Evolutionary conservation across 192 early-diverging fungal species (phyloP).

Genomic region (Backusella luteola): DNA sequence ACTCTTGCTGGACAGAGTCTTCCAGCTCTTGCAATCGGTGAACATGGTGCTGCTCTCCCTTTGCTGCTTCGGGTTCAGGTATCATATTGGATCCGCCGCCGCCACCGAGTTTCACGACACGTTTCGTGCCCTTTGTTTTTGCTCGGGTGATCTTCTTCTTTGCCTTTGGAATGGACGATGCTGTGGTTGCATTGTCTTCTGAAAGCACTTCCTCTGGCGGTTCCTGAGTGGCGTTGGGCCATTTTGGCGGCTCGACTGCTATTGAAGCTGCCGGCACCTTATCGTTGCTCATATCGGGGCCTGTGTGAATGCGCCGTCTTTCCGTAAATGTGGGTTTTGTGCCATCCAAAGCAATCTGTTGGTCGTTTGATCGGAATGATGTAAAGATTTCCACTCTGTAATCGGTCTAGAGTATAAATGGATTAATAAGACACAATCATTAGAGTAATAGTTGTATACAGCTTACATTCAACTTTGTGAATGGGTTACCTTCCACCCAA

Average conservation of each 20-base stretch:
- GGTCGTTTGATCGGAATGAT: slow-evolving; percentile 38
- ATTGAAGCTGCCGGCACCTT: slow-evolving; percentile 6
- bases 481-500: slow-evolving; percentile 56
- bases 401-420: slow-evolving; percentile 35
- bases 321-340: slow-evolving; percentile 47
- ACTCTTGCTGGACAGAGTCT: slow-evolving; percentile 18
- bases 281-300: not conserved
- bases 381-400: slow-evolving; percentile 52
- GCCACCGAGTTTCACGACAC: slow-evolving; percentile 27
- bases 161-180: slow-evolving; percentile 1
- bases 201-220: not conserved
- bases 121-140: slow-evolving; percentile 27
- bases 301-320: slow-evolving; percentile 30
- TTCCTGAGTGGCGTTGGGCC: not conserved
- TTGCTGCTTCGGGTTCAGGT: slow-evolving; percentile 20
- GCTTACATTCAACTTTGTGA: slow-evolving; percentile 43
- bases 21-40: slow-evolving; percentile 13
- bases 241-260: not conserved
- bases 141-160: not conserved
- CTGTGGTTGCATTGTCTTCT: not conserved
- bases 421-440: not conserved
- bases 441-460: too few relatives aligned
- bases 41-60: slow-evolving; percentile 6
- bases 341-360: slow-evolving; percentile 50
- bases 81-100: slow-evolving; percentile 8